Conservation (phyloP, 192 early-diverging fungal genomes). For the Geranomyces michiganensis region DNA sequence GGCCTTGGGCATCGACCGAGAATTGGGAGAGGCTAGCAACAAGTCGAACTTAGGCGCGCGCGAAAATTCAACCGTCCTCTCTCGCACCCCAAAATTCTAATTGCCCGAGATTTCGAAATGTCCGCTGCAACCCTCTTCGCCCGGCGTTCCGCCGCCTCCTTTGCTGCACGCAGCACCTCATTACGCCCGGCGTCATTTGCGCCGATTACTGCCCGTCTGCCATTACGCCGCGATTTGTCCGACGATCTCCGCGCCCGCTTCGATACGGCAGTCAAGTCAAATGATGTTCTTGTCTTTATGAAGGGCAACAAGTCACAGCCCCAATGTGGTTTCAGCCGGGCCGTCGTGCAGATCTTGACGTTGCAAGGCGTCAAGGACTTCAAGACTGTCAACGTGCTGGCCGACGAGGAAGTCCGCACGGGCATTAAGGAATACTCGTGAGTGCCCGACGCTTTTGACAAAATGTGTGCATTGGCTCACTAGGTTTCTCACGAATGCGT, state of each 20-base stretch:
- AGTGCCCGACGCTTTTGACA: slow-evolving; percentile 21
- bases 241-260: slow-evolving; percentile 6
- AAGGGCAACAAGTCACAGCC: slow-evolving; percentile 94
- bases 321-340: slow-evolving; percentile 92
- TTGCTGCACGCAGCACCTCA: no score
- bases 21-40: no score
- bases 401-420: slow-evolving; percentile 86
- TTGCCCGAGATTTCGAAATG: no score
- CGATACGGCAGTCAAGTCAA: slow-evolving; percentile 27
- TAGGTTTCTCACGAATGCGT: background rate
- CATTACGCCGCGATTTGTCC: background rate
- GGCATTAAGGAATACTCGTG: slow-evolving; percentile 93
- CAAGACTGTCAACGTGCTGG: slow-evolving; percentile 80
- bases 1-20: no score
- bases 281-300: slow-evolving; percentile 89
- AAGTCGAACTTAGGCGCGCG: no score
- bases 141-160: no score
- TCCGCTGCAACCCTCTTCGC: no score
- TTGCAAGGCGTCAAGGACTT: slow-evolving; percentile 82
- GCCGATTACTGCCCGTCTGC: no score
- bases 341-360: slow-evolving; percentile 88
- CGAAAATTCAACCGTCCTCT: no score
- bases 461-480: background rate
- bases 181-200: no score
- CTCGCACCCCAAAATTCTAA: no score